Base-by-base conservation (phyloP, 2,329 filamentous ascomycete genomes). In the Ceratocystiopsis brevicomis region DNA sequence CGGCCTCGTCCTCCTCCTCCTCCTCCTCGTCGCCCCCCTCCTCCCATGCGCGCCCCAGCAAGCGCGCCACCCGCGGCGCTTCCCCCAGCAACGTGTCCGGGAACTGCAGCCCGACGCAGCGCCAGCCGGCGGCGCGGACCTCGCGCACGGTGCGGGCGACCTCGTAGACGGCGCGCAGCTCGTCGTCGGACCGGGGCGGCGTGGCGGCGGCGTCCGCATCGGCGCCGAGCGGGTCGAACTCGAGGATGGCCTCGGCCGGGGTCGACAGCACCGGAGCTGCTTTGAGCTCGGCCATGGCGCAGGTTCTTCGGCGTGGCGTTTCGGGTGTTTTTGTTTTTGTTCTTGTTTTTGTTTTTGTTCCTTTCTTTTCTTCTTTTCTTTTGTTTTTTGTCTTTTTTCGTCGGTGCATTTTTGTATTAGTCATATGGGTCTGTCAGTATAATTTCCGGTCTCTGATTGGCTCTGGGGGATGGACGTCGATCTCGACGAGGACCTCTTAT, bases 61-160 rank as follows among this genome's bases (percentile, higher is more conserved):
- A 64, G 43, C 78, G 75, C 45, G 80, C 85, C 0, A 95, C 82
- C 45, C 80, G 70, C 6, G 85, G 80, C 10, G 83, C 84, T 66
- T 98, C 86, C 1, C 73, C 67, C 1, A 98, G 71, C 84, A 96
- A 93, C 25, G 79, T 70, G 61, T 98, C 90, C 0, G 90, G 88
- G 52, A 98, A 96, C 57, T 98, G 90, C n/a, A 98, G 64, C 1
- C 86, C 90, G 32, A 98, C 73, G 41, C 81, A 73, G 48, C 63
- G 71, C 72, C 84, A 93, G 57, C 68, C 68, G 38, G 76, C 80
- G 6, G 67, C 60, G n/a, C 67, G 66, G 39, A 98, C 81, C 59
- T 94, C 83, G 34, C 63, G 59, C 40, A 85, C 71, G 0, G 90
- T 95, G 45, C 83, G 73, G 46, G 72, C 68, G 50, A 95, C 79